These are phyloP conservation scores for Apiotrichum laibachii DNA, from an alignment of 1,284 basidiomycete genomes.

Conservation along the genomic window DNA sequence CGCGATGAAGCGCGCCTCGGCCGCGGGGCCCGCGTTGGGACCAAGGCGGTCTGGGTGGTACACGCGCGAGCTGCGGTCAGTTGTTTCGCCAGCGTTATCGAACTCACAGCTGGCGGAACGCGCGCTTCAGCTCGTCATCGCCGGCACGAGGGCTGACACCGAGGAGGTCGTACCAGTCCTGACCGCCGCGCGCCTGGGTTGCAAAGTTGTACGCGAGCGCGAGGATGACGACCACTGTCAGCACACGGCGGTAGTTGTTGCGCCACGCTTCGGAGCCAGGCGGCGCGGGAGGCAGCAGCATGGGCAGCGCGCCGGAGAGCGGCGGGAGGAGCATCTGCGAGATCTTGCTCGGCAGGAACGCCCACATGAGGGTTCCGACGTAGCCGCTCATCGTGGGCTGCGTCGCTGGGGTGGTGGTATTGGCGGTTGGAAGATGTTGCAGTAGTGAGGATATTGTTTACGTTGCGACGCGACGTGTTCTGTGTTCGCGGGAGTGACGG, in stretches of 20 bases:
- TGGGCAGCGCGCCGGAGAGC: slow-evolving; percentile 25
- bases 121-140: slow-evolving; percentile 64
- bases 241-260: slow-evolving; percentile 32
- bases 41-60: slow-evolving; percentile 79
- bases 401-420: no score
- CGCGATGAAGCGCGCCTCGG: slow-evolving; percentile 60
- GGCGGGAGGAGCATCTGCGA: slow-evolving; percentile 32
- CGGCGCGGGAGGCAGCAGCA: slow-evolving; percentile 32
- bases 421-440: no score
- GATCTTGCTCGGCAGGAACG: slow-evolving; percentile 37
- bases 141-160: slow-evolving; percentile 63
- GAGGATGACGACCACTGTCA: slow-evolving; percentile 56
- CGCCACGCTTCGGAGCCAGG: slow-evolving; percentile 25
- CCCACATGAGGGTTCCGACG: slow-evolving; percentile 35
- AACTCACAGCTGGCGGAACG: slow-evolving; percentile 64
- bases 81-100: background rate
- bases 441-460: no score
- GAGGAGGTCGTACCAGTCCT: slow-evolving; percentile 70
- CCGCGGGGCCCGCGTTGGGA: slow-evolving; percentile 55
- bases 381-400: slow-evolving; percentile 9
- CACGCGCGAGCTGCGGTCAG: slow-evolving; percentile 55
- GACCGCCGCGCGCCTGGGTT: slow-evolving; percentile 54
- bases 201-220: slow-evolving; percentile 69
- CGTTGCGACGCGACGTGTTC: no score
- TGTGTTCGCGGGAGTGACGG: no score